These are phyloP conservation scores for Paraphoma chrysanthemicola DNA, from an alignment of 2,329 filamentous ascomycete species.

Conservation along the genomic window DNA sequence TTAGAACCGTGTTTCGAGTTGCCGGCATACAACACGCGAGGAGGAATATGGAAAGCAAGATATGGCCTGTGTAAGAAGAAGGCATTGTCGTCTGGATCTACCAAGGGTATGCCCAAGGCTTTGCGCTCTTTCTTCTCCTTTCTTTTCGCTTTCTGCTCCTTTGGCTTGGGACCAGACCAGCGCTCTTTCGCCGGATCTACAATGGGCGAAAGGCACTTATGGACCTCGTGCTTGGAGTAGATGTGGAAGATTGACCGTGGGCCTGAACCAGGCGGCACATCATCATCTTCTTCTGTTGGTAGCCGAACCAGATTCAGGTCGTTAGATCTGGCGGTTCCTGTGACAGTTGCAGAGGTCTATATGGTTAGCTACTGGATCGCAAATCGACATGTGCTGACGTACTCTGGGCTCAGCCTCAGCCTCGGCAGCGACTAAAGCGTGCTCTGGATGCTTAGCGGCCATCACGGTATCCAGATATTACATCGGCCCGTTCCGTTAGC, in stretches of 20 bases:
- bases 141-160: constrained; percentile 16
- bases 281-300: not conserved
- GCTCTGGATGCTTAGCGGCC: not conserved
- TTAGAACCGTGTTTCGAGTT: constrained; percentile 12
- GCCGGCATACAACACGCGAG: constrained; percentile 34
- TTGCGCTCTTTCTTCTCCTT: constrained; percentile 14
- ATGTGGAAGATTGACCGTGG: constrained; percentile 29
- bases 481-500: not conserved
- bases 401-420: not conserved
- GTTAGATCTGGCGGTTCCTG: not conserved
- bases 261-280: not conserved
- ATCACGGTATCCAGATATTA: not conserved
- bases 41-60: constrained; percentile 38
- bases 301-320: not conserved
- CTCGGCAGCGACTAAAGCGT: not conserved
- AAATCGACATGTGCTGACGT: not conserved
- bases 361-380: not conserved
- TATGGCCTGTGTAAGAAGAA: constrained; percentile 43
- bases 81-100: constrained; percentile 10
- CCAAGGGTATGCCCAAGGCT: constrained; percentile 3
- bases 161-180: constrained; percentile 14
- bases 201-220: constrained; percentile 20
- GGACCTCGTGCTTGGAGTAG: constrained; percentile 21
- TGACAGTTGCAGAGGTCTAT: not conserved
- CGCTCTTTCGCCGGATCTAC: constrained; percentile 27